Evolutionary conservation across 2,329 filamentous ascomycete genomes (phyloP), one percentile per base, ranked within the genome.

Genomic region (Colletotrichum graminicola): DNA sequence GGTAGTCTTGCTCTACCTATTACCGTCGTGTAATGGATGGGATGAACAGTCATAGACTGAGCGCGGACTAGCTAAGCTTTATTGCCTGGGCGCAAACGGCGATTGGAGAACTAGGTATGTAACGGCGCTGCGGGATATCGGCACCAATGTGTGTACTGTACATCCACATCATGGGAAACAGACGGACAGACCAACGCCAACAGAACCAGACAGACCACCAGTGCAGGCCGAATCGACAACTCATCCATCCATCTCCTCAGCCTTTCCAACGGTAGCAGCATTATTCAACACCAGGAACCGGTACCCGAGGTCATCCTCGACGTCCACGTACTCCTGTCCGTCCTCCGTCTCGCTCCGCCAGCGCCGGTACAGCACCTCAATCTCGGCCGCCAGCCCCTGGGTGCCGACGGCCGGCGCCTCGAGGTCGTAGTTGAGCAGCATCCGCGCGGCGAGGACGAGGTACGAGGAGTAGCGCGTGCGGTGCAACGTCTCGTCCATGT

Each of bases 341-440:
- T 80, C 80, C 0, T 77, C 74, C 0, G 77, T 81, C 4, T 69
- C 55, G 2, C 66, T 63, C 66, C 76, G 77, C 81, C 82, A 83
- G 11, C 70, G 34, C 52, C 67, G 59, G 54, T 78, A 83, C 10
- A 67, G 51, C 1, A 54, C 62, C 73, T 81, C 78, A 32, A 75
- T 3, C 65, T 45, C 55, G 62, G 59, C n/a, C 75, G 75, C 43
- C 66, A 72, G 47, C 26, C 21, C 43, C 29, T 34, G n/a, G 14
- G 70, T 71, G 32, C 36, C 55, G 11, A 60, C 56, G 2, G 16
- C 45, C 4, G 45, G 59, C 6, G 36, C 71, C 45, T 75, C 67
- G n/a, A 75, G 74, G 29, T 79, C 73, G 26, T 73, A 74, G 1
- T 67, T 54, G 1, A 82, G 73, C 23, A 82, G 67, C 1, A 66